Evolutionary conservation across 2,329 filamentous ascomycete genomes (phyloP), one percentile per base, ranked within the genome.

Genomic region (Diaporthe citrichinensis): DNA sequence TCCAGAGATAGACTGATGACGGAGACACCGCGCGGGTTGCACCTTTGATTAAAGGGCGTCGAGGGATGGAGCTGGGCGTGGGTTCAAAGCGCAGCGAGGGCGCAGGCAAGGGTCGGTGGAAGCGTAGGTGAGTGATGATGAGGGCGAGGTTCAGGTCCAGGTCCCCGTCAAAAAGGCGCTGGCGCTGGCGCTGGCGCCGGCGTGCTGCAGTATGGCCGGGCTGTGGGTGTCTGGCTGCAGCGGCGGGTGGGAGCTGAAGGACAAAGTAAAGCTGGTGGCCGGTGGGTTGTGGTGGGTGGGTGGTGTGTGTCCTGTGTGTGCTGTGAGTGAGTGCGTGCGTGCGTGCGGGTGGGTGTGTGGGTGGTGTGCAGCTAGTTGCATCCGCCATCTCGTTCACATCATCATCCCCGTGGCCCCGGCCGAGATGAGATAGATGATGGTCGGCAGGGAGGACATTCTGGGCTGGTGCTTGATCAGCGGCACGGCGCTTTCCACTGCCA

Each of bases 11-110:
- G 31, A 68, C n/a, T 51, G 58, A 65, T 65, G 71, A 73, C 46
- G 58, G 58, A 73, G 44, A 39, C 36, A 73, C 57, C 58, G 55
- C 34, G 71, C 71, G 58, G 65, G 71, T 55, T 53, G 71, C 71
- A 73, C 15, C 46, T 65, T 62, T 65, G 58, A 73, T 65, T 65
- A 55, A 72, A 73, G 71, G 71, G 71, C 71, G 58, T 73, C 71
- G 49, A 73, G 71, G 71, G 71, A 73, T 73, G 58, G n/a, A 55
- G 34, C n/a, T 62, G 71, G 46, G 65, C 65, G 65, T 53, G 65
- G 46, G 71, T 73, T 73, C 71, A 73, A 65, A 65, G 71, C 71
- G 71, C 49, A 55, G 58, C 53, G 71, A 73, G 58, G 58, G 71
- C 71, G 71, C 58, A 65, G 46, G 71, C 71, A 73, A 73, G 71